These are phyloP conservation scores for Rhizopogon sp. DNA, from an alignment of 768 basidiomycete species.

Conservation along the genomic window DNA sequence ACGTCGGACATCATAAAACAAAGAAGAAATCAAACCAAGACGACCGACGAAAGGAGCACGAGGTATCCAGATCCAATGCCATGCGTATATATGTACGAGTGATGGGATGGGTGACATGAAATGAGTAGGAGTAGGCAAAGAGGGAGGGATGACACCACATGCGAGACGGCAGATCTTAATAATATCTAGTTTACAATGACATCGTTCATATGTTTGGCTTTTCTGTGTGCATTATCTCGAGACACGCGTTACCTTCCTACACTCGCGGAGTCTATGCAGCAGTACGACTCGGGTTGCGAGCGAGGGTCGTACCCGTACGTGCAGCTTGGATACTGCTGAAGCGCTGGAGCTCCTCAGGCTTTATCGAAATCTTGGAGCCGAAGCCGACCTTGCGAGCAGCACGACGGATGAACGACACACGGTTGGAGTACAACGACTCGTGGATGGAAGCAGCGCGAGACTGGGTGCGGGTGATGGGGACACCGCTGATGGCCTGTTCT, in stretches of 20 bases:
- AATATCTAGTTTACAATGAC: constrained; percentile 8
- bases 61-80: constrained; percentile 6
- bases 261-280: constrained; percentile 27
- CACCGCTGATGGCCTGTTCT: constrained; percentile 30
- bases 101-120: not conserved
- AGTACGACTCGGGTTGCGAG: constrained; percentile 70
- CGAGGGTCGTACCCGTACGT: constrained; percentile 70
- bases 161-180: constrained; percentile 7
- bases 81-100: constrained; percentile 8
- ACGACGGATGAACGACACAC: constrained; percentile 88
- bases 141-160: constrained; percentile 10
- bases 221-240: not conserved
- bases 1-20: not conserved
- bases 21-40: not conserved
- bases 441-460: constrained; percentile 88
- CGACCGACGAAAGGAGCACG: not conserved
- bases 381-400: constrained; percentile 88
- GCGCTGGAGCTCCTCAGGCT: constrained; percentile 79
- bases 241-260: not conserved
- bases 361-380: constrained; percentile 72
- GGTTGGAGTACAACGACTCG: constrained; percentile 92
- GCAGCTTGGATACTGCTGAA: constrained; percentile 86
- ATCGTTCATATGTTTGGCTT: constrained; percentile 1
- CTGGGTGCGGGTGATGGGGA: constrained; percentile 80
- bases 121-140: constrained; percentile 1